phyloP scores from a whole-genome alignment of 306 rosid genomes.

The Lathyrus tuberosus region DNA sequence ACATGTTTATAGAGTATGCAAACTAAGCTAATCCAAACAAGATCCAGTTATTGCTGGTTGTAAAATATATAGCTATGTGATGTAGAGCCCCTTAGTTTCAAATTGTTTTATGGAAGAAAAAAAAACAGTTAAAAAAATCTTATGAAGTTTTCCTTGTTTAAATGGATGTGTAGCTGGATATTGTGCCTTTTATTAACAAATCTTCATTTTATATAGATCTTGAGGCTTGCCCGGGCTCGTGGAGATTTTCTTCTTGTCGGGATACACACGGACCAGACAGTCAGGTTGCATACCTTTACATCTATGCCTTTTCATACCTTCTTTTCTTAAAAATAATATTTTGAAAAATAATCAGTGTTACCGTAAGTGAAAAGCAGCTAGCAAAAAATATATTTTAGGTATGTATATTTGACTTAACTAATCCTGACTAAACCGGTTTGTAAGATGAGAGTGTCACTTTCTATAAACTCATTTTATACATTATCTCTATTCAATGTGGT shows the following conservation, averaged over 20 bases:
- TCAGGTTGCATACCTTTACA: constrained; percentile 57
- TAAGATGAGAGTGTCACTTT: too few species aligned
- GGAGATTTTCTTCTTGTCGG: constrained; percentile 99
- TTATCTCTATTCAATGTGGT: too few species aligned
- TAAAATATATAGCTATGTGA: not conserved
- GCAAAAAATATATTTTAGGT: not conserved
- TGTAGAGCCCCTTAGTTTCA: not conserved
- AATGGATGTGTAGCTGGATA: constrained; percentile 23
- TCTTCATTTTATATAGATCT: constrained; percentile 58
- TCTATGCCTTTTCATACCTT: constrained; percentile 25
- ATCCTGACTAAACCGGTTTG: too few species aligned
- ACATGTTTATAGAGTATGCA: constrained; percentile 14
- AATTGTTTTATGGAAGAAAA: not conserved
- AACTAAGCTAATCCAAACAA: constrained; percentile 20
- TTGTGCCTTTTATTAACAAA: constrained; percentile 18
- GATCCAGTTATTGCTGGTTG: not conserved
- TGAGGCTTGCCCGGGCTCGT: constrained; percentile 80
- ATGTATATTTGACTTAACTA: too few species aligned
- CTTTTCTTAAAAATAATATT: constrained; percentile 1
- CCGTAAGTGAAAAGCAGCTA: not conserved
- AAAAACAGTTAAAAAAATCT: not conserved
- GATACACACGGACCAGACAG: constrained; percentile 89
- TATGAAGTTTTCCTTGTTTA: not conserved
- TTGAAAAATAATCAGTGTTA: not conserved
- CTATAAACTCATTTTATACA: too few species aligned